Evolutionary conservation across 116 monocot genomes (phyloP).

Genomic region (Cymodocea nodosa): DNA sequence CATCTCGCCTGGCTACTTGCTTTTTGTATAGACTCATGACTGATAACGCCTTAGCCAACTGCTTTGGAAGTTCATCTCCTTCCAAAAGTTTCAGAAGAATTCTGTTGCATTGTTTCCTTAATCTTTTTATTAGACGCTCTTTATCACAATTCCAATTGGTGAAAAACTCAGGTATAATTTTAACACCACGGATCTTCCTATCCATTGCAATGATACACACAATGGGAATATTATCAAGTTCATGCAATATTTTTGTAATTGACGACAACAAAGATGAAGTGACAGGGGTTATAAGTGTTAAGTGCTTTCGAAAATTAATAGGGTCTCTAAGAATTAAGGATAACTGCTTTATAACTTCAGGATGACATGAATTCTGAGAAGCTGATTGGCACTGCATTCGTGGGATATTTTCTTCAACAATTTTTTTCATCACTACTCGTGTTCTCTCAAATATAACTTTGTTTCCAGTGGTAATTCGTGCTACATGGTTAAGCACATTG

Average conservation of each 20-base stretch:
- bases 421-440: slow-evolving; percentile 21
- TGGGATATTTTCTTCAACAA: slow-evolving; percentile 32
- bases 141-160: slow-evolving; percentile 11
- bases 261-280: slow-evolving; percentile 24
- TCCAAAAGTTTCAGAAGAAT: slow-evolving; percentile 18
- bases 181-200: slow-evolving; percentile 31
- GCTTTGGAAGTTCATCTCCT: slow-evolving; percentile 31
- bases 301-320: slow-evolving; percentile 17
- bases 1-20: slow-evolving; percentile 12
- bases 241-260: slow-evolving; percentile 23
- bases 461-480: slow-evolving; percentile 19
- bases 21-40: slow-evolving; percentile 38
- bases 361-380: neutral
- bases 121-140: slow-evolving; percentile 10
- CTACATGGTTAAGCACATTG: slow-evolving; percentile 26
- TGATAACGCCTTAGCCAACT: slow-evolving; percentile 62
- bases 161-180: slow-evolving; percentile 25
- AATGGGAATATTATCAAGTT: slow-evolving; percentile 29
- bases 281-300: slow-evolving; percentile 18
- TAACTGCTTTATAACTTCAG: slow-evolving; percentile 17
- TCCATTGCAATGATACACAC: slow-evolving; percentile 38
- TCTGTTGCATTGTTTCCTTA: slow-evolving; percentile 18
- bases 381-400: slow-evolving; percentile 12
- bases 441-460: slow-evolving; percentile 31
- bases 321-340: slow-evolving; percentile 35